These are phyloP conservation scores for Lichtheimia ramosa DNA, from an alignment of 371 early-diverging fungal genomes.

Conservation along the genomic window DNA sequence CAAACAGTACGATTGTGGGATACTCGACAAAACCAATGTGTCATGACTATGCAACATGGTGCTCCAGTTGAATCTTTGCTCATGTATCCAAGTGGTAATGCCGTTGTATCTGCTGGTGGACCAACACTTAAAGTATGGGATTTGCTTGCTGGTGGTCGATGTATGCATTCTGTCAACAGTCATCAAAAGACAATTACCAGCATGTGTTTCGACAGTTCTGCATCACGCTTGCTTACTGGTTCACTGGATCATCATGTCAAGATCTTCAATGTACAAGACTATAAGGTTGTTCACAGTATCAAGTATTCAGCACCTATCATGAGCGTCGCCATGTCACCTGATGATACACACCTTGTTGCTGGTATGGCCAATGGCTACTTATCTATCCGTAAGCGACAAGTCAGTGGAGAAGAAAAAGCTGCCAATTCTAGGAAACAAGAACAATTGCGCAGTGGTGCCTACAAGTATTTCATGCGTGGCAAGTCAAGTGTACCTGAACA, in stretches of 20 bases:
- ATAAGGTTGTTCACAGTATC: constrained; percentile 82
- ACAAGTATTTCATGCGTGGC: constrained; percentile 77
- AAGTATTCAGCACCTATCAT: constrained; percentile 93
- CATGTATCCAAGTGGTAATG: constrained; percentile 82
- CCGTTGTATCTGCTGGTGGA: constrained; percentile 81
- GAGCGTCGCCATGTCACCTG: constrained; percentile 80
- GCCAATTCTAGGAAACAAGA: constrained; percentile 49
- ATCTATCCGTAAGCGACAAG: constrained; percentile 79
- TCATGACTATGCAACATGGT: constrained; percentile 81
- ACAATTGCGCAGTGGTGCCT: constrained; percentile 56
- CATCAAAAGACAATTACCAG: constrained; percentile 95
- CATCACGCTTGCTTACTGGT: constrained; percentile 81
- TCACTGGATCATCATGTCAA: constrained; percentile 96
- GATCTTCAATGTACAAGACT: constrained; percentile 83
- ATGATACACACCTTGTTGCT: constrained; percentile 86
- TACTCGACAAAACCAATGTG: constrained; percentile 71
- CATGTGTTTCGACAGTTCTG: constrained; percentile 77
- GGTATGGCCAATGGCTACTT: constrained; percentile 93
- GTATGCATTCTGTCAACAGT: constrained; percentile 75
- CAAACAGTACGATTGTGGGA: constrained; percentile 94
- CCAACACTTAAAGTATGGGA: constrained; percentile 89
- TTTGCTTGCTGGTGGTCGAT: constrained; percentile 78
- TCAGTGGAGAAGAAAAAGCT: constrained; percentile 56
- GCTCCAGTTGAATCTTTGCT: constrained; percentile 88
- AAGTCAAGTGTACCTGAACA: constrained; percentile 30